Evolutionary conservation across 208 protist species (phyloP), one percentile per base, ranked within the genome.

Genomic region (Crithidia acanthocephali): DNA sequence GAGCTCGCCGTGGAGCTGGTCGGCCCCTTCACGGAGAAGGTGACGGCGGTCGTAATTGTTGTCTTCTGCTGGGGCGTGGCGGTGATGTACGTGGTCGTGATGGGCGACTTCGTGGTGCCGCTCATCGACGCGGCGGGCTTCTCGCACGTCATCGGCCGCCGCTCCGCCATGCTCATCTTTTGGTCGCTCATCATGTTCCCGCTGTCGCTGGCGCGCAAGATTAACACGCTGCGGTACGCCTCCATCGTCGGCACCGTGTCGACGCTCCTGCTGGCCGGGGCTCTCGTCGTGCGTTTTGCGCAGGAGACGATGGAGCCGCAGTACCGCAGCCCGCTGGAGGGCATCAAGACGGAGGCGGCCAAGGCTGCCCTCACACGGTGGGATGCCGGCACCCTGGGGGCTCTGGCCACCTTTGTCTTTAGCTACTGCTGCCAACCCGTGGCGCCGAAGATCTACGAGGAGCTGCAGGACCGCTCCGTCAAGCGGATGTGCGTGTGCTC

Each of bases 1-100:
- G 87, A 91, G 64, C 78, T 94, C 40, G 74, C 88, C 3, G 51
- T 63, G 44, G 75, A 79, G 22, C 68, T 91, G 11, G 65, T 94
- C 20, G 82, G 85, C 25, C 84, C 66, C n/a, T 33, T 65, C 9
- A 71, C 72, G 28, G 85, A 92, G 71, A 85, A 85, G 61, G 23
- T 93, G 35, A 85, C 80, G 15, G 83, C 76, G 10, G 37, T 65
- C 15, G 63, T 90, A 6, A 87, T 93, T 44, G 84, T 96, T 13
- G 32, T 90, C 20, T 96, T 96, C 61, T 96, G 91, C 65, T 94
- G 84, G 80, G 88, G 91, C 42, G 80, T 86, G 32, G 85, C 86
- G 28, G 85, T 96, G n/a, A 87, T 92, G 74, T 96, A 93, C 66
- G 72, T 96, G 22, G 88, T 96, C 20, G 85, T 92, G 22, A 90